Conservation (phyloP, 352 stramenopile genomes). For the Globisporangium apiculatum region DNA sequence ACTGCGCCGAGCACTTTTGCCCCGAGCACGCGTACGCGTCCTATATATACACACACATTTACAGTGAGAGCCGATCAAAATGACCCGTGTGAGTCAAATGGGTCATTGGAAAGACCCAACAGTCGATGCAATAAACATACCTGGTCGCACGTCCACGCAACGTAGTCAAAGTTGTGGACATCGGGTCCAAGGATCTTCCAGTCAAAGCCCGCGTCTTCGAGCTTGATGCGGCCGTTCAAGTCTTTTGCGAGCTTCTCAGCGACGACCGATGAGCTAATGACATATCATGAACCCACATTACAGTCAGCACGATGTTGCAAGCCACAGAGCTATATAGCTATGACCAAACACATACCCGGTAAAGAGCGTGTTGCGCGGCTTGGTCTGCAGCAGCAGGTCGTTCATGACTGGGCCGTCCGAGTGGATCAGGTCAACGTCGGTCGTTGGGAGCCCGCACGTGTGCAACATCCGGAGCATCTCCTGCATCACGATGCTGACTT, state of each 20-base stretch:
- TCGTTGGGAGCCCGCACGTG: conserved; percentile 92
- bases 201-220: conserved; percentile 98
- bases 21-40: conserved; percentile 97
- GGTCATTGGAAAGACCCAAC: too few relatives aligned
- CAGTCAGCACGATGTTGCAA: not conserved
- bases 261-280: conserved; percentile 78
- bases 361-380: conserved; percentile 96
- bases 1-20: conserved; percentile 98
- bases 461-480: conserved; percentile 95
- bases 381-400: conserved; percentile 90
- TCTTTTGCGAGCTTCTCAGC: conserved; percentile 91
- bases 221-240: conserved; percentile 89
- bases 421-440: conserved; percentile 97
- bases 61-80: not conserved
- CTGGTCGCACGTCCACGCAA: conserved; percentile 97
- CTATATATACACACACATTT: conserved; percentile 12
- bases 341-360: conserved; percentile 67
- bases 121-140: conserved; percentile 7
- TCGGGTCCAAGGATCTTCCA: conserved; percentile 98
- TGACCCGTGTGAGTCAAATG: not conserved
- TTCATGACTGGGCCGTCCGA: conserved; percentile 93
- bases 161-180: conserved; percentile 95
- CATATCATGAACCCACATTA: conserved; percentile 1
- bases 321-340: not conserved
- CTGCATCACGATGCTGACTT: conserved; percentile 97